These are phyloP conservation scores for Jatropha curcas DNA, from an alignment of 345 rosid species.

Conservation along the genomic window DNA sequence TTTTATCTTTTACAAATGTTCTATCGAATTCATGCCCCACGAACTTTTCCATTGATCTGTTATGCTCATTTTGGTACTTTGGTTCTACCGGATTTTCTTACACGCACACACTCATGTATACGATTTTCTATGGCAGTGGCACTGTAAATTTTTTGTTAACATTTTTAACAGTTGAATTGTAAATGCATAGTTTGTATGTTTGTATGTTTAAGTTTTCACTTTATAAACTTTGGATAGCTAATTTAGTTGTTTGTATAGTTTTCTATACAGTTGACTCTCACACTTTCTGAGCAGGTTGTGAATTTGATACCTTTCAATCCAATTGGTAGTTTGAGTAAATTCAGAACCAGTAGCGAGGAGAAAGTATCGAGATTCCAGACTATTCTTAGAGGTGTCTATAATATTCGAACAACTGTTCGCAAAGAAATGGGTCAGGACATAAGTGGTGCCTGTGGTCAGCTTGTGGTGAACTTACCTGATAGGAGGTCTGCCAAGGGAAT, in stretches of 20 bases:
- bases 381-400: conserved; percentile 65
- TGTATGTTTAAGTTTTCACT: neutral
- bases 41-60: neutral
- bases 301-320: conserved; percentile 95
- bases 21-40: neutral
- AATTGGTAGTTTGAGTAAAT: conserved; percentile 68
- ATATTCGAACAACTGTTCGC: conserved; percentile 82
- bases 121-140: neutral
- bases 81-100: neutral
- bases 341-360: conserved; percentile 55
- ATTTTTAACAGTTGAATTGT: neutral
- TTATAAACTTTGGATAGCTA: neutral
- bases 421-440: conserved; percentile 94
- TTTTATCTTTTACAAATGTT: neutral
- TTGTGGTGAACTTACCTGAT: conserved; percentile 64
- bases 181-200: neutral
- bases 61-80: neutral
- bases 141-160: neutral
- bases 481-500: conserved; percentile 33
- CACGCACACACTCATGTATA: neutral
- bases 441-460: conserved; percentile 94
- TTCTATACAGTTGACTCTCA: conserved; percentile 14
- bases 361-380: conserved; percentile 74
- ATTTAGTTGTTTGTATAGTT: neutral
- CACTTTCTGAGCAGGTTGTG: conserved; percentile 60